phyloP scores from a whole-genome alignment of 116 monocot species.

The Zostera marina region DNA sequence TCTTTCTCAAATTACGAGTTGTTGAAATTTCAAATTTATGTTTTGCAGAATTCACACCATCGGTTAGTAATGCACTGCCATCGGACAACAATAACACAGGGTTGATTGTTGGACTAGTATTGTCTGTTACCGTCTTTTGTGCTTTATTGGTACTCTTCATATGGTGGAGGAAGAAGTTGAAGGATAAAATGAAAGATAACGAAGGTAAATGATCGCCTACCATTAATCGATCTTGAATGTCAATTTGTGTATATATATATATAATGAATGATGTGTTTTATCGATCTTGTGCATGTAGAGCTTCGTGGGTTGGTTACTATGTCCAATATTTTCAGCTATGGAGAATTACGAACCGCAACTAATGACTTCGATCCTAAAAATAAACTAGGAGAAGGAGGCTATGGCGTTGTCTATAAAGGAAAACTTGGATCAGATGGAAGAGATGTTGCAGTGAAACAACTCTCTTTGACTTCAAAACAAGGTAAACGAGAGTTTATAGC shows the following conservation, averaged over 20 bases:
- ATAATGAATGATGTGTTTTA: too few species aligned
- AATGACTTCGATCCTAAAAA: slow-evolving; percentile 25
- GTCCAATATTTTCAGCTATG: slow-evolving; percentile 10
- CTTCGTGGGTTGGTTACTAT: not conserved
- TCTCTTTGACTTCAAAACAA: not conserved
- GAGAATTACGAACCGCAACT: slow-evolving; percentile 7
- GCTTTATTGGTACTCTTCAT: slow-evolving; percentile 2
- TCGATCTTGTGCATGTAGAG: not conserved
- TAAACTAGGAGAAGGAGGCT: slow-evolving; percentile 60
- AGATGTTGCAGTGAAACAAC: slow-evolving; percentile 1
- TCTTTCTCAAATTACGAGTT: too few species aligned
- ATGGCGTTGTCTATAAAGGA: slow-evolving; percentile 40
- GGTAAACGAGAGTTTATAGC: too few species aligned
- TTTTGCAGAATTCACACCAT: slow-evolving; percentile 8
- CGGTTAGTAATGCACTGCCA: slow-evolving; percentile 5
- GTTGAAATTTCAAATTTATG: too few species aligned
- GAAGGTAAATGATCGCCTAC: too few species aligned
- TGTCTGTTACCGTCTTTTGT: not conserved
- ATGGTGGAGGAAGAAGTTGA: not conserved
- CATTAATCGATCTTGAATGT: not conserved
- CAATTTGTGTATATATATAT: not conserved
- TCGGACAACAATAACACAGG: not conserved
- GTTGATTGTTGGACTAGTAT: slow-evolving; percentile 2
- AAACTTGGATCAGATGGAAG: not conserved
- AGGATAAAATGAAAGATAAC: not conserved